Evolutionary conservation across 2,329 filamentous ascomycete genomes (phyloP), one percentile per base, ranked within the genome.

Genomic region (Fusarium lyarnte): DNA sequence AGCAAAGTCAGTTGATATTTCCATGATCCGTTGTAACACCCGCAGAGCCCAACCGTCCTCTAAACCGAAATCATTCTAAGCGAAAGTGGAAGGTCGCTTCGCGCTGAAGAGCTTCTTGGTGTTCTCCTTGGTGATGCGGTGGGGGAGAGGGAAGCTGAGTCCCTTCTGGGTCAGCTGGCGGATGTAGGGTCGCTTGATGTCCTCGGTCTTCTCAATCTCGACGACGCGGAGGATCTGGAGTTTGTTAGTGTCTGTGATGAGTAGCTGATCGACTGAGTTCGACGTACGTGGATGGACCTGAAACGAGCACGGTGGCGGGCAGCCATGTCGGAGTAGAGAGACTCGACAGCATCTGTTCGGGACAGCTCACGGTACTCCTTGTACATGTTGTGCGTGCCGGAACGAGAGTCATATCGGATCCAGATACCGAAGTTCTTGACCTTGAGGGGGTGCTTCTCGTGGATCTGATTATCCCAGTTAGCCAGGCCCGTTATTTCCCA

Each of bases 401-500:
- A 98, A 87, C 96, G 95, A 74, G 97, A 99, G 89, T 99, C 95
- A 90, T 99, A 99, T 85, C 97, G 95, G 88, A 99, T 92, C 97
- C 97, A 99, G 91, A 99, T 92, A 86, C 96, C 96, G 85, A 99
- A 98, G 93, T 98, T 99, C 94, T 99, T 99, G 91, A 99, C 95
- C 91, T 97, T 98, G 84, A 95, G 89, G 82, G 96, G 96, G 87
- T 94, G 94, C 93, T 98, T 98, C 94, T 99, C 96, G 88, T 91
- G 87, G 89, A 99, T 97, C 95, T 97, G 17, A 25, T n/a, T 31
- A 17, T 23, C n/a, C 64, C 46, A 62, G 59, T 55, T 49, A 53
- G 58, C 29, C 43, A 43, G 42, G 39, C 10, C 35, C 39, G 10
- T 41, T 31, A 27, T 16, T 21, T 39, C 21, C 47, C 8, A 3